Base-by-base conservation (phyloP, 495 filamentous ascomycete genomes). In the Neurospora sp. region DNA sequence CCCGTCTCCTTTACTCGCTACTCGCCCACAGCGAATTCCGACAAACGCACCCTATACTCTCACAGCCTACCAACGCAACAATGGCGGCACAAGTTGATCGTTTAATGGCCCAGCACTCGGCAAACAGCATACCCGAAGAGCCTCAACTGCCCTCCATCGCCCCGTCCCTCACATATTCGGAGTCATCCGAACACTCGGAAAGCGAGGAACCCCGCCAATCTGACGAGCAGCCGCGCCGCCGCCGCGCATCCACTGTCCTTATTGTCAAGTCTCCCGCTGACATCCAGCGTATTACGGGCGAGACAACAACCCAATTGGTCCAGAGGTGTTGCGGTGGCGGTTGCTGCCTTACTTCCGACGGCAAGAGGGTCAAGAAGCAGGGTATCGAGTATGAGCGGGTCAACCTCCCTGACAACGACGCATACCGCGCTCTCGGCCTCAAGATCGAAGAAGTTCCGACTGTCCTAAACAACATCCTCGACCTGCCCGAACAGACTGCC, bases 261-360 rank as follows among this genome's bases (percentile, higher is more conserved):
- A 91, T 96, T 74, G 90, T 92, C 1, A 89, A 92, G 77, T 92
- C 88, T 79, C 87, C 91, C 0, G 86, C 89, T 31, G 92, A 95
- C 76, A 90, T 96, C 73, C 86, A 89, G 76, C 84, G 90, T 73
- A 87, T 97, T 35, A 89, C 89, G 68, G 88, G 87, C 70, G 86
- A 88, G 78, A 84, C 87, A 8, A 88, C 87, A 18, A 89, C 89
- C 68, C 82, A 86, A 76, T 77, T 91, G 84, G 84, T 87, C 79
- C 76, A 87, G 83, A 83, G 91, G 83, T 99, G 96, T 84, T 99
- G 96, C 79, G 96, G 96, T 40, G 94, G 95, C 70, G 94, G 95
- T 53, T 98, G 96, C 83, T 98, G 94, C 80, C 87, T 93, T 77
- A 85, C 89, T 70, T 84, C 90, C 69, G 86, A 72, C 9, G 44